phyloP scores from a whole-genome alignment of 225 moss, liverwort and hornwort species.

The Anthoceros angustus region DNA sequence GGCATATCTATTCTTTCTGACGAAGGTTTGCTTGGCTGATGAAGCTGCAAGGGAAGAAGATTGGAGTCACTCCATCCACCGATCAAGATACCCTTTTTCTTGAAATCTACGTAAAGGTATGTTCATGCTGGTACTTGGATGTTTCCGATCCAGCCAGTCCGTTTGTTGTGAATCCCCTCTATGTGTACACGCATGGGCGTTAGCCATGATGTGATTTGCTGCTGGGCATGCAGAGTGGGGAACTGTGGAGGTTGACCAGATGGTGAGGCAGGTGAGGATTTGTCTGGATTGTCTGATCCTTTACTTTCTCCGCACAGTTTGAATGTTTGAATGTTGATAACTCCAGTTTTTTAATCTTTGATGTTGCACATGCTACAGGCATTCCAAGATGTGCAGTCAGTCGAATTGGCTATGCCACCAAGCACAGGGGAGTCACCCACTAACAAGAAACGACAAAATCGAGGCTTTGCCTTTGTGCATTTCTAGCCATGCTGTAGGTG shows the following conservation, averaged over 20 bases:
- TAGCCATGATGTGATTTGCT: too few species aligned
- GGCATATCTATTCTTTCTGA: too few species aligned
- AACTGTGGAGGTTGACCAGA: constrained; percentile 10
- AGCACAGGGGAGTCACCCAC: constrained; percentile 2
- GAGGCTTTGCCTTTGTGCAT: constrained; percentile 15
- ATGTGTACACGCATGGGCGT: not conserved
- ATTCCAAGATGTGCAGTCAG: constrained; percentile 12
- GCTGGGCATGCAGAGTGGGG: constrained; percentile 10
- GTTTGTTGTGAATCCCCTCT: not conserved
- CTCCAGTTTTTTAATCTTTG: too few species aligned
- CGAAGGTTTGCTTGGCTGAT: not conserved
- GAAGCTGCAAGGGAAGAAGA: constrained; percentile 12
- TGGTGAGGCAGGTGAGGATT: constrained; percentile 9
- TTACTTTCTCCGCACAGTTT: not conserved
- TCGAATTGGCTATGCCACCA: constrained; percentile 15
- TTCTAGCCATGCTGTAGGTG: constrained; percentile 15
- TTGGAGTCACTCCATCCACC: constrained; percentile 13
- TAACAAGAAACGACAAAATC: constrained; percentile 14
- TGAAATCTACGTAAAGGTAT: constrained; percentile 16
- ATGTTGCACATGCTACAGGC: constrained; percentile 6
- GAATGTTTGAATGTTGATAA: too few species aligned
- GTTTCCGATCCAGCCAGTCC: not conserved
- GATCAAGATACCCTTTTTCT: constrained; percentile 16
- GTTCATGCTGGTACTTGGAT: not conserved
- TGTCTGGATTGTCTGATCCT: not conserved